These are phyloP conservation scores for Pichia scutulata DNA, from an alignment of 805 yeast species.

Conservation along the genomic window DNA sequence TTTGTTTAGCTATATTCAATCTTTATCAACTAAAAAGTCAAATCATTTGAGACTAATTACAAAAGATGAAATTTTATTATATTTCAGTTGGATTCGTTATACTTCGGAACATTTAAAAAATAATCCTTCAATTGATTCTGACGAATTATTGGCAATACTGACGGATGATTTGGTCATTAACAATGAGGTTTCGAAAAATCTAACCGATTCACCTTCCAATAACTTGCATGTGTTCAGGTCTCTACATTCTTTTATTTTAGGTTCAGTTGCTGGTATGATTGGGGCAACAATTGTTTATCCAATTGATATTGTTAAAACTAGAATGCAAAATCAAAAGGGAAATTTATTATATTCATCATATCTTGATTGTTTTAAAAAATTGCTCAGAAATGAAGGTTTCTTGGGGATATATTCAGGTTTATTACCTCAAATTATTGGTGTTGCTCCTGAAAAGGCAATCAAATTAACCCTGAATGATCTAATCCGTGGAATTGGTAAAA, in stretches of 20 bases:
- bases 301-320: conserved; percentile 89
- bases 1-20: conserved; percentile 21
- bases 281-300: conserved; percentile 99
- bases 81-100: conserved; percentile 29
- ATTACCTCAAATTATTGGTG: conserved; percentile 92
- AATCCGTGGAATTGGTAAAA: conserved; percentile 64
- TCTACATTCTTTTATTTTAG: conserved; percentile 77
- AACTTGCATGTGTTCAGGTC: conserved; percentile 70
- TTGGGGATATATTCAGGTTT: conserved; percentile 87
- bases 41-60: conserved; percentile 13
- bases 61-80: conserved; percentile 25
- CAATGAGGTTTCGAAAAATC: conserved; percentile 12
- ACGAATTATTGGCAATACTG: conserved; percentile 32
- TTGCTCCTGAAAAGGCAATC: conserved; percentile 97
- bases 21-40: conserved; percentile 3
- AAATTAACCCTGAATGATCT: conserved; percentile 90
- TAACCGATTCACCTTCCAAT: conserved; percentile 40
- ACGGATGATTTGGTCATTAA: conserved; percentile 42
- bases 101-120: conserved; percentile 20
- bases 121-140: conserved; percentile 21
- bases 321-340: conserved; percentile 93
- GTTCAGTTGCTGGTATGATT: conserved; percentile 94
- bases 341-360: conserved; percentile 69
- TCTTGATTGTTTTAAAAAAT: conserved; percentile 76
- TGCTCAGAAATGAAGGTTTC: conserved; percentile 68